Evolutionary conservation across 768 basidiomycete genomes (phyloP), one percentile per base, ranked within the genome.

Genomic region (Suillus brevipes): DNA sequence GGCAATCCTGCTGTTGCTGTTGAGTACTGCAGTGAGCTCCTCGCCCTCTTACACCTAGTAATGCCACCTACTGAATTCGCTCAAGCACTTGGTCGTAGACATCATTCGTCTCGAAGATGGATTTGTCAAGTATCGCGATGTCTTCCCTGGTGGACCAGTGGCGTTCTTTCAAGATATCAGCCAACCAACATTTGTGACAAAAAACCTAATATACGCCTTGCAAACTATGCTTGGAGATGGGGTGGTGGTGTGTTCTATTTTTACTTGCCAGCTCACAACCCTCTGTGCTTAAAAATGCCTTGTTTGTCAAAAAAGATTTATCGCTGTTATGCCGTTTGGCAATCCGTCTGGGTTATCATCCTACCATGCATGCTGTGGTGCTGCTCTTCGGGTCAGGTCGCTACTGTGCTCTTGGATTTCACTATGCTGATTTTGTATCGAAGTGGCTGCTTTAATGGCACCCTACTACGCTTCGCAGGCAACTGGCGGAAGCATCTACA

Each of bases 101-200:
- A 66, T 70, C 42, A 63, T 65, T 8, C 69, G 71, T n/a, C n/a
- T 72, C 1, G n/a, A 67, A 62, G 49, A 65, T 14, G 74, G 73
- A 9, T 64, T 75, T 8, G 65, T 75, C 13, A 43, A n/a, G 37
- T 55, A 67, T 53, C 67, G 73, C 3, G 65, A 70, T 40, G 66
- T 50, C 5, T 64, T 64, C 13, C 69, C 69, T 23, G 72, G 73
- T 3, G 74, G 74, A 8, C 73, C 74, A 8, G 5, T 61, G 9
- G 71, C 65, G 2, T 75, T 66, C 62, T 74, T 75, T 57, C 66
- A 66, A 3, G 67, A 70, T 36, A 60, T 65, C 6, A 68, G 67
- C 45, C 62, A 75, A 40, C 62, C 61, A 18, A 70, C 73, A 0
- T 74, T 73, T 55, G 62, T 75, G 34, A 70, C 70, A 58, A 74